Evolutionary conservation across 495 filamentous ascomycete species (phyloP), one percentile per base, ranked within the genome.

Genomic region (Elasticomyces elasticus): DNA sequence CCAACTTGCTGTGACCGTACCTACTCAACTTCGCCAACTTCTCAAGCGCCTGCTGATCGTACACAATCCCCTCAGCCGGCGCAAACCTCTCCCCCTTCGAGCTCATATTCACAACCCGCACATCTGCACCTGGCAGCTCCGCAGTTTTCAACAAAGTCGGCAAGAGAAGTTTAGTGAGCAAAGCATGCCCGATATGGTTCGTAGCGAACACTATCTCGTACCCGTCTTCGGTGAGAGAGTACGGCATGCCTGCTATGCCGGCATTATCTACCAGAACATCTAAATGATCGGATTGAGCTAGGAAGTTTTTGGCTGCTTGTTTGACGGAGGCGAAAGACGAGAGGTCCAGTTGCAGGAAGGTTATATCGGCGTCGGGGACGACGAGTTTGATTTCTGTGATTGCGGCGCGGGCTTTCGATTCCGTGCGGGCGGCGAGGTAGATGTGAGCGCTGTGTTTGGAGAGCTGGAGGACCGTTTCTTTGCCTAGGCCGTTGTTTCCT

Each of bases 131-230:
- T 19, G 61, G 65, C 52, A 55, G 60, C 53, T 69, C 47, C 40
- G 74, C 71, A 0, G 81, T 83, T 24, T 69, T 61, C 23, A 71
- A 67, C n/a, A 89, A 65, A 0, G 70, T 71, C 0, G 82, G 77
- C 7, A 87, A 70, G 6, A 89, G 69, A 6, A 82, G 68, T 43
- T 77, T 74, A 20, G 79, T 81, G 24, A 89, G 70, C 7, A 86
- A 72, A 35, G 79, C 79, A 59, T 86, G 83, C 5, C 78, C 80
- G 52, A 88, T 64, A 63, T 89, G 78, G 62, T 89, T 89, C 4
- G 79, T 81, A n/a, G 79, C 82, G 54, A 87, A 79, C 51, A 85
- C 80, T 27, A 80, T 72, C 61, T 89, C 83, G 62, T 80, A 82
- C n/a, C 83, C 82, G 20, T 87, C 80, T 3, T 71, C 62, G 0